Evolutionary conservation across 768 basidiomycete genomes (phyloP).

Genomic region (Tylopilus subfusipes): DNA sequence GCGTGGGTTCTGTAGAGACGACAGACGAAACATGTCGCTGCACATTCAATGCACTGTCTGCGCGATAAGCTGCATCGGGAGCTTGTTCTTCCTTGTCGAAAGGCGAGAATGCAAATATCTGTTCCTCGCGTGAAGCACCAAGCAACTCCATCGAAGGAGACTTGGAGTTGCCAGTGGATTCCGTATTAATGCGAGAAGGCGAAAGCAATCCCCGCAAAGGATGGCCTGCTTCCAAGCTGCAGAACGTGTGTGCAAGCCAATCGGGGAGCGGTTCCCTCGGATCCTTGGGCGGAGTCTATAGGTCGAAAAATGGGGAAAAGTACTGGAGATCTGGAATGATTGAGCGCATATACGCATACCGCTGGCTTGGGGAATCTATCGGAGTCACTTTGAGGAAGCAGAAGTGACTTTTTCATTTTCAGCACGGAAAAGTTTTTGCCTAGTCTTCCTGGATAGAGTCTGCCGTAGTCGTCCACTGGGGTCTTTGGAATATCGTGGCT

Average conservation of each 20-base stretch:
- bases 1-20: neutral
- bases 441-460: slow-evolving; percentile 32
- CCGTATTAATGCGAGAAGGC: slow-evolving; percentile 11
- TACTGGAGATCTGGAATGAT: slow-evolving; percentile 10
- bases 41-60: neutral
- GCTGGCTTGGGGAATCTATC: slow-evolving; percentile 6
- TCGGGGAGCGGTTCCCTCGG: slow-evolving; percentile 40
- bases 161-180: neutral
- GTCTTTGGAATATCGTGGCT: slow-evolving; percentile 41
- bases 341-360: slow-evolving; percentile 33
- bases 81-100: slow-evolving; percentile 13
- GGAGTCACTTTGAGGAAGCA: slow-evolving; percentile 2
- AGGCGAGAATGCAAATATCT: slow-evolving; percentile 30
- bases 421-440: slow-evolving; percentile 42
- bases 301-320: slow-evolving; percentile 11
- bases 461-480: slow-evolving; percentile 39
- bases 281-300: slow-evolving; percentile 20
- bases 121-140: slow-evolving; percentile 12
- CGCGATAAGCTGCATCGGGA: neutral
- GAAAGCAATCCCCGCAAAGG: slow-evolving; percentile 34
- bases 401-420: slow-evolving; percentile 34
- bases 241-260: slow-evolving; percentile 57
- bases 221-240: slow-evolving; percentile 37
- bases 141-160: slow-evolving; percentile 1
- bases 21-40: neutral